Evolutionary conservation across 2,329 filamentous ascomycete species (phyloP), one percentile per base, ranked within the genome.

Genomic region (Epichloe glyceriae): DNA sequence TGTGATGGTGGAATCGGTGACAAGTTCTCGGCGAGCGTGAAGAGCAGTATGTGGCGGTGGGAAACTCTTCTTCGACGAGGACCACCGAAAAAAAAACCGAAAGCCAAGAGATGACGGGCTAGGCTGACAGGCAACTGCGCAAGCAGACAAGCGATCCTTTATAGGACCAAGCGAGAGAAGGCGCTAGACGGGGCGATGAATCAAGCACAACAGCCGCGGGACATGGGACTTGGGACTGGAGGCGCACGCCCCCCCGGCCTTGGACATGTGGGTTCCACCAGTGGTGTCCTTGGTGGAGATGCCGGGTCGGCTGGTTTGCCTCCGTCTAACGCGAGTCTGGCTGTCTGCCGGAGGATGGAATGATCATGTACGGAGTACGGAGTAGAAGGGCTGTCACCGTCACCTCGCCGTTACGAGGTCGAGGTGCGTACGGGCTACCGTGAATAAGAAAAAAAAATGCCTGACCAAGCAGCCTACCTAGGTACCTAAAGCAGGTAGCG

Each of bases 131-230:
- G 10, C 10, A 8, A 26, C 37, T 50, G 51, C 51, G 51, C 49
- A 46, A 55, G 53, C 53, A 49, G 53, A 53, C 43, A 42, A 42
- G 37, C 35, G 40, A 20, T 50, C 45, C 38, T 46, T 53, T 50
- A 53, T 55, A 52, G 46, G 47, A 46, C 41, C 46, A 48, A 46
- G 47, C 42, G 43, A 37, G 45, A 37, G 49, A 41, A 47, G 33
- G 38, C 39, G 40, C 44, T 50, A 51, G 52, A 46, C 30, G 45
- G 46, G 41, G 41, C 41, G 43, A 46, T 49, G 42, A 51, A 46
- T 53, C 46, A 49, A 49, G 47, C 20, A n/a, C 41, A 46, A 17
- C 38, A 49, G 40, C 39, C 39, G 38, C 30, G 39, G 30, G 26
- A 30, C 26, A 30, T 30, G 26, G 12, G 39, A 30, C 17, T 30